Evolutionary conservation across 2,329 filamentous ascomycete species (phyloP).

Genomic region (Zalaria obscura): DNA sequence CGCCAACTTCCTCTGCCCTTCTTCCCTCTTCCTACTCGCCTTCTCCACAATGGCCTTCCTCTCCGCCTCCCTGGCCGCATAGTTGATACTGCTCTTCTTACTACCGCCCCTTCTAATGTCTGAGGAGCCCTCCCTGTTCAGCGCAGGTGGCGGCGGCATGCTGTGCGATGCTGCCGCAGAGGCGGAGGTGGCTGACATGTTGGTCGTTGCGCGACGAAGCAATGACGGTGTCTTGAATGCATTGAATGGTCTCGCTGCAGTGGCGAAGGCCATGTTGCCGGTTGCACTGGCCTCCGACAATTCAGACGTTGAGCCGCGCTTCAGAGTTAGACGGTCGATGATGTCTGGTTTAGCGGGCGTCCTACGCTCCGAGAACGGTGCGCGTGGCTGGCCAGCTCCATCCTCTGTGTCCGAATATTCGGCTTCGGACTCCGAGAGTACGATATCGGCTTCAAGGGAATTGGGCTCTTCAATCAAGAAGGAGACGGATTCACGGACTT

Average conservation of each 20-base stretch:
- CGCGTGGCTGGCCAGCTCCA: constrained; percentile 24
- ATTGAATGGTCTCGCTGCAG: not conserved
- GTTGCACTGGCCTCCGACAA: constrained; percentile 15
- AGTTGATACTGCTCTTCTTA: constrained; percentile 47
- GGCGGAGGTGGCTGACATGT: constrained; percentile 9
- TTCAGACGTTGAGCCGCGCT: constrained; percentile 30
- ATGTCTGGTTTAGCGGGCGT: constrained; percentile 29
- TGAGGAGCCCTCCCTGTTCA: constrained; percentile 11
- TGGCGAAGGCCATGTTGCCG: constrained; percentile 38
- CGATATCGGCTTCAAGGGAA: constrained; percentile 36
- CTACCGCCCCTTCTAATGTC: constrained; percentile 32
- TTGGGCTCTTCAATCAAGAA: constrained; percentile 59
- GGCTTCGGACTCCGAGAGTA: constrained; percentile 25
- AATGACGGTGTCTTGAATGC: constrained; percentile 56
- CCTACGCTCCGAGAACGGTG: constrained; percentile 19
- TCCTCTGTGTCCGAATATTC: constrained; percentile 9
- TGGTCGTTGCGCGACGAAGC: constrained; percentile 58
- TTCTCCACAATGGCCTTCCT: constrained; percentile 35
- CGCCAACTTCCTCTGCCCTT: constrained; percentile 31
- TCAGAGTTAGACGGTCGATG: constrained; percentile 61
- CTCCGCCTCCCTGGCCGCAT: constrained; percentile 44
- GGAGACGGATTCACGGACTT: constrained; percentile 73
- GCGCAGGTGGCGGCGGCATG: not conserved
- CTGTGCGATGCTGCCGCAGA: constrained; percentile 2
- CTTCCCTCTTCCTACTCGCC: constrained; percentile 36